These are phyloP conservation scores for Cenchrus purpureus DNA, from an alignment of 176 grass and related monocot genomes.

Conservation along the genomic window DNA sequence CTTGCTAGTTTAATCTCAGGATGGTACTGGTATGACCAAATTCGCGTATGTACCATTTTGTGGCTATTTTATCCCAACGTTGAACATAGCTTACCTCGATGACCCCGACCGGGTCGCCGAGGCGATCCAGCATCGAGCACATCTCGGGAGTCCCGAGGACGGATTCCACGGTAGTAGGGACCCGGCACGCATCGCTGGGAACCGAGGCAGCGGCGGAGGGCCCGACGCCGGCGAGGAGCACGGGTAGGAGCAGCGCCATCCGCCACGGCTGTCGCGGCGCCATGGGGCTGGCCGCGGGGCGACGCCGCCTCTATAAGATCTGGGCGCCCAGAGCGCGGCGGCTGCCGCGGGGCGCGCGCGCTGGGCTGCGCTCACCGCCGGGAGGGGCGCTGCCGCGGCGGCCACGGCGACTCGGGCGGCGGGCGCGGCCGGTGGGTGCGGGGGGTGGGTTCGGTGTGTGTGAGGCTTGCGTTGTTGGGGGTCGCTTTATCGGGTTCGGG, in stretches of 20 bases:
- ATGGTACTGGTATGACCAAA: not conserved
- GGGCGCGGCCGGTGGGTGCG: conserved; percentile 32
- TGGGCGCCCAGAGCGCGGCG: not conserved
- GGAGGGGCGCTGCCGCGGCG: conserved; percentile 31
- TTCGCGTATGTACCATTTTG: not conserved
- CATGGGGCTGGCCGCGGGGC: conserved; percentile 21
- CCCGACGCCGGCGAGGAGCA: conserved; percentile 32
- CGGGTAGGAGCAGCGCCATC: conserved; percentile 41
- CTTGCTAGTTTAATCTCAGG: not conserved
- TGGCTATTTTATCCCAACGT: not conserved
- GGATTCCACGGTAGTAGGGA: conserved; percentile 23
- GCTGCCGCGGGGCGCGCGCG: conserved; percentile 20
- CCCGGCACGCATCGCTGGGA: conserved; percentile 33
- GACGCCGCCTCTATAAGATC: conserved; percentile 33
- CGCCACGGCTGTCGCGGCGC: conserved; percentile 36
- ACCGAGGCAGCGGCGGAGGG: conserved; percentile 1
- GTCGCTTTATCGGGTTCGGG: conserved; percentile 51
- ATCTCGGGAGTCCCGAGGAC: conserved; percentile 37
- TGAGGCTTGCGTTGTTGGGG: conserved; percentile 37
- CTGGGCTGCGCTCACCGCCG: conserved; percentile 36
- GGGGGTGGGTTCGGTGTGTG: conserved; percentile 32
- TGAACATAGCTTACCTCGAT: conserved; percentile 57
- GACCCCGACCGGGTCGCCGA: conserved; percentile 57
- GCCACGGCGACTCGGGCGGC: conserved; percentile 44
- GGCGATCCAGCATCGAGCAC: conserved; percentile 54